Percentiles rank a stretch among this genome's conserved stretches.
Evolutionary conservation across 2,329 filamentous ascomycete genomes (phyloP).

Genomic region (Thelonectria olida): DNA sequence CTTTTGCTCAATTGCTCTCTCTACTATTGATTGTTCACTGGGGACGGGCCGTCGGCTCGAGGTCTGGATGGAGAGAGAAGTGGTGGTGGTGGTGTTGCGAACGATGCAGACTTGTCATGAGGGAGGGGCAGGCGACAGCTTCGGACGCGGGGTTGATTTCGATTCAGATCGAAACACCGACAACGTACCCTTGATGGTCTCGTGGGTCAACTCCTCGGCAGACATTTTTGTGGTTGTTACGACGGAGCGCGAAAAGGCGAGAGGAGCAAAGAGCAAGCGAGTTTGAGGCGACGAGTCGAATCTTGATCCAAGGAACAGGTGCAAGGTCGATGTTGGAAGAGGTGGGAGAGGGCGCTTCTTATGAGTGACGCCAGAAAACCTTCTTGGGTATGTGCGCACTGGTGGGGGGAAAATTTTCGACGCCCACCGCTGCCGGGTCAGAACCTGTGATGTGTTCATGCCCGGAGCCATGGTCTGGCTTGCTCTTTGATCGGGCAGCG

Average conservation of each 20-base stretch:
- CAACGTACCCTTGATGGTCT: conserved; percentile 76
- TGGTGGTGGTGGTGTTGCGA: not conserved
- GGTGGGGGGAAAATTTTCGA: conserved; percentile 31
- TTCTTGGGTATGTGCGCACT: not conserved
- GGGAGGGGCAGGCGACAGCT: conserved; percentile 35
- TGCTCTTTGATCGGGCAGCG: conserved; percentile 31
- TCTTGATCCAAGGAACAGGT: conserved; percentile 15
- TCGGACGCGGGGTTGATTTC: conserved; percentile 27
- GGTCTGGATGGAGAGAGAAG: not conserved
- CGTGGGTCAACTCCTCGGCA: conserved; percentile 72
- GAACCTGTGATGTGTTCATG: conserved; percentile 30
- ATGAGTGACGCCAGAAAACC: conserved; percentile 17
- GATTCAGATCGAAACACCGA: conserved; percentile 24
- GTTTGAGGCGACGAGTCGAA: conserved; percentile 29
- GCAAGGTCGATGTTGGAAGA: conserved; percentile 13
- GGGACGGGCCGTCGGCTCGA: not conserved
- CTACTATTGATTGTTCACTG: too few species aligned
- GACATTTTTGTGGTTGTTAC: conserved; percentile 59
- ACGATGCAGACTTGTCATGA: conserved; percentile 32
- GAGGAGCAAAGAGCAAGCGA: conserved; percentile 13
- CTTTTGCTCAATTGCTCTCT: not conserved
- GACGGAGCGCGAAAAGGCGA: conserved; percentile 21
- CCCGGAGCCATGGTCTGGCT: conserved; percentile 1
- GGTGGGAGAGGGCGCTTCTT: conserved; percentile 35
- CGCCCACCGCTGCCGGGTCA: conserved; percentile 31